Evolutionary conservation across 345 rosid species (phyloP).

Genomic region (Arabidopsis arenosa): DNA sequence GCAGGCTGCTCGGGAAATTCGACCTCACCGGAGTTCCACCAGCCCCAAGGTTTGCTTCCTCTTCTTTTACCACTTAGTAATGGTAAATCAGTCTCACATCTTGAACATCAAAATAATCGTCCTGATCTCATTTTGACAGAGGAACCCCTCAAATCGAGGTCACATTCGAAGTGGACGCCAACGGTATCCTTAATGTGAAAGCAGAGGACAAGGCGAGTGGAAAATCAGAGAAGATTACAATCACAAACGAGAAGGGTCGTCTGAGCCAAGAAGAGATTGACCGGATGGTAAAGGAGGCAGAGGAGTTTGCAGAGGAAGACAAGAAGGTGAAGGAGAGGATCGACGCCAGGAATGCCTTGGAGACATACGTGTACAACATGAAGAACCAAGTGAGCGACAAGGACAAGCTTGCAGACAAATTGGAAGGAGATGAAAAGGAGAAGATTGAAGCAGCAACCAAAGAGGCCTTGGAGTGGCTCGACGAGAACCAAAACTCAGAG

Average conservation of each 20-base stretch:
- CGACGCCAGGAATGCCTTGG: slow-evolving; percentile 86
- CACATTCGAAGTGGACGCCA: slow-evolving; percentile 50
- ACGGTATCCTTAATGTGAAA: slow-evolving; percentile 46
- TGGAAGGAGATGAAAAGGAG: slow-evolving; percentile 88
- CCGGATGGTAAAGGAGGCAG: slow-evolving; percentile 46
- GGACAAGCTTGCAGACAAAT: slow-evolving; percentile 94
- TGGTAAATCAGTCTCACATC: not conserved
- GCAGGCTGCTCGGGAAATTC: slow-evolving; percentile 47
- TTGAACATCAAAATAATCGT: not conserved
- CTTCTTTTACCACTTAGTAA: not conserved
- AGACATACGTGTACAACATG: slow-evolving; percentile 92
- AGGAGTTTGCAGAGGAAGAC: slow-evolving; percentile 49
- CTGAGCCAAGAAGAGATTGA: slow-evolving; percentile 46
- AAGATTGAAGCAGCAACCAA: slow-evolving; percentile 78
- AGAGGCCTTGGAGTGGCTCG: slow-evolving; percentile 96
- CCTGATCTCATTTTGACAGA: slow-evolving; percentile 7
- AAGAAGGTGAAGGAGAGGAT: slow-evolving; percentile 56
- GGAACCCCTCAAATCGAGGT: slow-evolving; percentile 49
- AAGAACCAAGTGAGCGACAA: slow-evolving; percentile 93
- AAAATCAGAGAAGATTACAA: slow-evolving; percentile 46
- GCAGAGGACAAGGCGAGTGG: slow-evolving; percentile 52
- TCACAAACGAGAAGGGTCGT: slow-evolving; percentile 44
- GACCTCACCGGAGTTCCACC: slow-evolving; percentile 50
- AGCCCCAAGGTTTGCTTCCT: slow-evolving; percentile 44
- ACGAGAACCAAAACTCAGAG: slow-evolving; percentile 86